Evolutionary conservation across 441 rosid genomes (phyloP), one percentile per base, ranked within the genome.

Genomic region (Pelargonium fulgidum): DNA sequence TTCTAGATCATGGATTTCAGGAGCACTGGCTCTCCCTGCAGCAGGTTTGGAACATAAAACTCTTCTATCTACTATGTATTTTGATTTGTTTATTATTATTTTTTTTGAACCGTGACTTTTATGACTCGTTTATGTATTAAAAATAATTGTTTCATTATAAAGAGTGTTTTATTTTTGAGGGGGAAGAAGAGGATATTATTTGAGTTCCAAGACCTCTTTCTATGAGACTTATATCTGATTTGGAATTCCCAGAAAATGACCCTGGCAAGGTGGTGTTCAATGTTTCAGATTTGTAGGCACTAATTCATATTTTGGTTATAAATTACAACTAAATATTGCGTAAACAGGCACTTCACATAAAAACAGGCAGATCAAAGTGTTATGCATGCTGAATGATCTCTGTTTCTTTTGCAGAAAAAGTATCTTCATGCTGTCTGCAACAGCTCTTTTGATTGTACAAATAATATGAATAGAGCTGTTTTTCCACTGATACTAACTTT

Each of bases 1-100:
- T 54, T 17, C 62, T 54, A 54, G 62, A 17, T 54, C 62, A 54
- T 54, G 62, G 62, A 17, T 54, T 54, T 17, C 24, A 9, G 62
- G 62, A 11, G 14, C 12, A 3, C 3, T 17, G 24, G 24, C 62
- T 11, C n/a, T 17, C 24, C 93, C 98, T 36, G 89, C 86, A 1
- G 98, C 93, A 92, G 98, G 98, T 91, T 74, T 64, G 64, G 58
- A 36, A 13, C 50, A 39, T 36, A n/a, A 24, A 1, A 29, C 64
- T 39, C 9, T 22, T 59, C 50, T 56, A 29, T n/a, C 20, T 62
- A 4, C 62, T 52, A 7, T 63, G n/a, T 1, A 22, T 12, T 24
- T 20, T 22, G 12, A 16, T 42, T 20, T 58, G 13, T 17, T 17
- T 17, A 16, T 48, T 44, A 13, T 62, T 16, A 8, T 8, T 61